Percentiles rank a stretch among this genome's conserved stretches.
Conservation (phyloP, 345 rosid species). For the Eucalyptus sp. region DNA sequence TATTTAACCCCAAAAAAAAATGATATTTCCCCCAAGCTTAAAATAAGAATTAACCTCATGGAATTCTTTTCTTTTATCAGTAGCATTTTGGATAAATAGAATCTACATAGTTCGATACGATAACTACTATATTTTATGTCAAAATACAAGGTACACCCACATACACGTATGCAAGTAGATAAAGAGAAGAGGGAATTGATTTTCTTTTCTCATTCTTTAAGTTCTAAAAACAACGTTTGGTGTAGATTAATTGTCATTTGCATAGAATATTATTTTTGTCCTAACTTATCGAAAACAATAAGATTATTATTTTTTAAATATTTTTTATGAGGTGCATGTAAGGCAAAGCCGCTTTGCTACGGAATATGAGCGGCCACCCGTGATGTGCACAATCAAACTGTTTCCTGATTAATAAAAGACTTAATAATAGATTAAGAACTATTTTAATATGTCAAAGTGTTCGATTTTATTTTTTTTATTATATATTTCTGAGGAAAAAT, state of each 20-base stretch:
- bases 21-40: neutral
- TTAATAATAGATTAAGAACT: neutral
- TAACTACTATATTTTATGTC: neutral
- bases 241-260: neutral
- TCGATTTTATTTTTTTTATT: neutral
- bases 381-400: neutral
- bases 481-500: neutral
- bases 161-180: neutral
- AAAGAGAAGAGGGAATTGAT: neutral
- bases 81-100: neutral
- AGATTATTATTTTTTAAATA: neutral
- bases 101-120: neutral
- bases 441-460: neutral
- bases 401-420: neutral
- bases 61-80: neutral
- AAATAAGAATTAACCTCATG: neutral
- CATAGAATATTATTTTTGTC: neutral
- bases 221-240: neutral
- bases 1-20: neutral
- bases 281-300: neutral
- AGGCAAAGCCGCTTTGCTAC: neutral
- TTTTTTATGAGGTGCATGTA: neutral
- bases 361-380: neutral
- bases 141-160: neutral
- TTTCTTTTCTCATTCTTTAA: neutral